phyloP scores from a whole-genome alignment of 2,329 filamentous ascomycete species.

The Laburnicola sp. region DNA sequence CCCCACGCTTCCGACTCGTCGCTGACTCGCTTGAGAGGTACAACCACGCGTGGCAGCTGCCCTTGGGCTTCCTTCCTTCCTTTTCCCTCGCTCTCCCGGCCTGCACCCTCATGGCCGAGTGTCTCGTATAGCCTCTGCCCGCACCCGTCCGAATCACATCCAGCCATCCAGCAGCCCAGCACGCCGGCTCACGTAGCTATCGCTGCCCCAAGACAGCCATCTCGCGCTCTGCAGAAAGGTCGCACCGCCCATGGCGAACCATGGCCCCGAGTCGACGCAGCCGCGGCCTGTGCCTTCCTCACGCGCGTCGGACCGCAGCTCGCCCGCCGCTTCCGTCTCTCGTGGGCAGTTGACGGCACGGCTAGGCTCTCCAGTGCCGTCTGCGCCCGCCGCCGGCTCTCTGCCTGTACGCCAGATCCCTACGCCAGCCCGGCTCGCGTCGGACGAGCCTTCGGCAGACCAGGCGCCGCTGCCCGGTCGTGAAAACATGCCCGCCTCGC shows the following conservation, averaged over 20 bases:
- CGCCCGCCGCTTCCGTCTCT: constrained; percentile 48
- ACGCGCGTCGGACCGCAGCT: constrained; percentile 29
- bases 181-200: not conserved
- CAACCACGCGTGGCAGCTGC: too few species aligned
- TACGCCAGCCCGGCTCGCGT: constrained; percentile 51
- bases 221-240: not conserved
- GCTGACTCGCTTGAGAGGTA: too few species aligned
- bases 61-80: too few species aligned
- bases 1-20: too few species aligned
- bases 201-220: constrained; percentile 5
- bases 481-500: constrained; percentile 58
- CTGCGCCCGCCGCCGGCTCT: constrained; percentile 46
- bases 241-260: constrained; percentile 24
- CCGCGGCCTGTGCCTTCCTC: constrained; percentile 36
- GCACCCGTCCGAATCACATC: too few species aligned
- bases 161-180: too few species aligned
- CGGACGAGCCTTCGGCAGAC: constrained; percentile 40
- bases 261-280: constrained; percentile 25
- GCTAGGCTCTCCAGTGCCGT: constrained; percentile 60
- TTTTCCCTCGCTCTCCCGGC: too few species aligned
- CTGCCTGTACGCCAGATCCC: constrained; percentile 56
- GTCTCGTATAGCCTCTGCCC: too few species aligned
- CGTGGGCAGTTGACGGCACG: constrained; percentile 59
- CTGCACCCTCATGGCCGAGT: too few species aligned
- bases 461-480: constrained; percentile 68